phyloP scores from a whole-genome alignment of 2,329 filamentous ascomycete species.

The Blastomyces gilchristii region DNA sequence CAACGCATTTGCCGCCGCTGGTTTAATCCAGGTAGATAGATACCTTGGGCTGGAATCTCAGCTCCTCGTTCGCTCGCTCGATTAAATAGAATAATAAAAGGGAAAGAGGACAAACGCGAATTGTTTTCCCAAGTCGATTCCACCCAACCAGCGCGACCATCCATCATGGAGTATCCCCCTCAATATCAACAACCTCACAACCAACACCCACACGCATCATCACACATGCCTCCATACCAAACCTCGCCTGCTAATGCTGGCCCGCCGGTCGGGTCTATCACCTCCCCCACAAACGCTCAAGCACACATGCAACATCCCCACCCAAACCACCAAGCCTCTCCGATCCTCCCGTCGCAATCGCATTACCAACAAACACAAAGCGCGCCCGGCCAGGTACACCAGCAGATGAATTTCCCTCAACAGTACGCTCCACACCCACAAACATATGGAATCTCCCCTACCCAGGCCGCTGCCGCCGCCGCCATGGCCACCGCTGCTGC shows the following conservation, averaged over 20 bases:
- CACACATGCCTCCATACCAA: constrained; percentile 53
- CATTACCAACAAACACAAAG: constrained; percentile 57
- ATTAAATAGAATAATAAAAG: constrained; percentile 1
- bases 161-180: constrained; percentile 60
- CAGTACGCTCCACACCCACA: constrained; percentile 69
- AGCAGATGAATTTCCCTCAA: constrained; percentile 71
- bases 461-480: constrained; percentile 82
- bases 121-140: background rate
- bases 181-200: constrained; percentile 55
- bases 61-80: constrained; percentile 6
- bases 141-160: constrained; percentile 10
- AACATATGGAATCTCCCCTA: constrained; percentile 65
- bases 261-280: constrained; percentile 45
- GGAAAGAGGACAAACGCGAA: background rate
- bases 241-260: constrained; percentile 46
- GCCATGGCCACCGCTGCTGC: constrained; percentile 92
- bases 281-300: constrained; percentile 61
- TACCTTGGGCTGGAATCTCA: constrained; percentile 6
- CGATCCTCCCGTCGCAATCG: constrained; percentile 66
- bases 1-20: constrained; percentile 8
- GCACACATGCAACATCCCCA: constrained; percentile 52
- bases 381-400: constrained; percentile 49
- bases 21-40: constrained; percentile 2
- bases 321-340: constrained; percentile 60
- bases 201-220: constrained; percentile 52